A percentile compares a stretch with the other conserved stretches of the same genome.
These are phyloP conservation scores for Acanthochlamys bracteata DNA, from an alignment of 106 monocot species.

Conservation along the genomic window DNA sequence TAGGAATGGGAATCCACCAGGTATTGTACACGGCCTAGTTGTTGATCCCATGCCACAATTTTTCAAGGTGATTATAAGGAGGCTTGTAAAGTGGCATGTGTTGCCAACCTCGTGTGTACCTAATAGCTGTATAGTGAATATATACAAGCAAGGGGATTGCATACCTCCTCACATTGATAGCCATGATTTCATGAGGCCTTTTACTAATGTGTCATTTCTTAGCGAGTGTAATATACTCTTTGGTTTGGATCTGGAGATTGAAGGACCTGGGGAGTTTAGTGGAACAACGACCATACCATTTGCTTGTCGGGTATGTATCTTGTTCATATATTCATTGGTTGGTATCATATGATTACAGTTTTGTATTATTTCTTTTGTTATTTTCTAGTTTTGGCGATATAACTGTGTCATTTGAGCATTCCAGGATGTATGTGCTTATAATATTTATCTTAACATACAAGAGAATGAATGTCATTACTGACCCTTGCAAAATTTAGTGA, in stretches of 20 bases:
- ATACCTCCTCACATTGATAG: constrained; percentile 87
- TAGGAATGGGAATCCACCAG: constrained; percentile 73
- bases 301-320: constrained; percentile 75
- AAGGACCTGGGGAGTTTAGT: constrained; percentile 53
- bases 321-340: background rate
- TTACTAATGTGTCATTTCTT: constrained; percentile 74
- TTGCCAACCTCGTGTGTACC: constrained; percentile 63
- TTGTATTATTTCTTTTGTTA: too few species aligned
- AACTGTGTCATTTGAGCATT: too few species aligned
- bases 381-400: too few species aligned
- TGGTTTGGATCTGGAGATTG: constrained; percentile 40
- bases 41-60: constrained; percentile 65
- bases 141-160: constrained; percentile 82
- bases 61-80: constrained; percentile 71
- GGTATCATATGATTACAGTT: too few species aligned
- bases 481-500: too few species aligned
- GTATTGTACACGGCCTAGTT: constrained; percentile 37
- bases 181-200: constrained; percentile 92
- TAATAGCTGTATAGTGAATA: constrained; percentile 85
- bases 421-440: too few species aligned
- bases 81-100: constrained; percentile 72
- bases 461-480: too few species aligned
- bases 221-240: constrained; percentile 85
- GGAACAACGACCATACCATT: constrained; percentile 44
- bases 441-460: too few species aligned